phyloP scores from a whole-genome alignment of 2,329 filamentous ascomycete species.

The Talaromyces sp. region DNA sequence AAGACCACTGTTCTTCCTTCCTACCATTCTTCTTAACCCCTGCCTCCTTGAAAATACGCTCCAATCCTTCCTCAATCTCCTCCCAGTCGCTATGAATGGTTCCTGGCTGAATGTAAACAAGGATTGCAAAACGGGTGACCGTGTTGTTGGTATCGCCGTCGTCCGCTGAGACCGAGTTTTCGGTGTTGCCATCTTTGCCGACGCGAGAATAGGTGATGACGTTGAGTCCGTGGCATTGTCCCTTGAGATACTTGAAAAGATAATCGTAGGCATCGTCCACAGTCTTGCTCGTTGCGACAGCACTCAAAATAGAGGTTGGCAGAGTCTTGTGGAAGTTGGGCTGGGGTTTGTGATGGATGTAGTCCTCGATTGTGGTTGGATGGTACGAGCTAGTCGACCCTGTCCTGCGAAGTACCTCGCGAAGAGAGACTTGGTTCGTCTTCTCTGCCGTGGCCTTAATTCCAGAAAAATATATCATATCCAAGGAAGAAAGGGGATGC shows the following conservation, averaged over 20 bases:
- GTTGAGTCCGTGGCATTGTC: slow-evolving; percentile 3
- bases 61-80: neutral
- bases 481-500: neutral
- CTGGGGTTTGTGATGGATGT: neutral
- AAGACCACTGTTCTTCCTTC: neutral
- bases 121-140: neutral
- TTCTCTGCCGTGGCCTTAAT: neutral
- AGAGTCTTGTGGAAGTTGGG: neutral
- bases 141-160: neutral
- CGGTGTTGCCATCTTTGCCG: neutral
- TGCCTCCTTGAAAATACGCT: slow-evolving; percentile 7
- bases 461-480: neutral
- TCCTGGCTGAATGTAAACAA: slow-evolving; percentile 8
- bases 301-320: neutral
- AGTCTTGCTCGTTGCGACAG: neutral
- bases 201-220: neutral
- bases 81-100: neutral
- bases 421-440: neutral
- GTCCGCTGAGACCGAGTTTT: neutral
- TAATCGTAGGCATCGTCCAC: neutral
- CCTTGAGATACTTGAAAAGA: slow-evolving; percentile 1
- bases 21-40: neutral
- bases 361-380: neutral
- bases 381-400: neutral
- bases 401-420: neutral